Percentiles rank a stretch among this genome's conserved stretches.
Evolutionary conservation across 2,329 filamentous ascomycete species (phyloP).

Genomic region (Diplodia intermedia): DNA sequence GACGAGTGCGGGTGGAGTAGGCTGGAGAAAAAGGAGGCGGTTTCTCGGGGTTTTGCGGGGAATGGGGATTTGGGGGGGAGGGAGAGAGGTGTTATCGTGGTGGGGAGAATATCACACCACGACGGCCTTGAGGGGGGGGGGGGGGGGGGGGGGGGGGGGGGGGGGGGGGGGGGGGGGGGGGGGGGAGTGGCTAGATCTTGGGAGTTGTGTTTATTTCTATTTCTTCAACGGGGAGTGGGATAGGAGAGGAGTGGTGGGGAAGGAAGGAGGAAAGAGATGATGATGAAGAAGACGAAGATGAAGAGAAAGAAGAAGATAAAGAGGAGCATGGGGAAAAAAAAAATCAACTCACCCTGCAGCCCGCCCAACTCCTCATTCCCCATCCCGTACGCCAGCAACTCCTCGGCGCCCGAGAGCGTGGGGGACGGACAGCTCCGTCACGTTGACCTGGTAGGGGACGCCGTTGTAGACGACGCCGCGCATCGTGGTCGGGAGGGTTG

Average conservation of each 20-base stretch:
- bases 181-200: too few species aligned
- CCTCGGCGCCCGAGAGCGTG: not conserved
- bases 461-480: slow-evolving; percentile 6
- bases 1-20: not conserved
- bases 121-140: not conserved
- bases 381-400: not conserved
- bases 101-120: slow-evolving; percentile 1
- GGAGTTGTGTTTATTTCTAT: too few species aligned
- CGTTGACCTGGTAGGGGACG: slow-evolving; percentile 22
- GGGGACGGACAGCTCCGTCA: slow-evolving; percentile 20
- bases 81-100: not conserved
- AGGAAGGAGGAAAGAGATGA: not conserved
- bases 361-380: not conserved
- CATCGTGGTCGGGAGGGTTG: not conserved
- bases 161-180: too few species aligned
- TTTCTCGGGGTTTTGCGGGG: slow-evolving; percentile 1
- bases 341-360: not conserved
- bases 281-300: too few species aligned
- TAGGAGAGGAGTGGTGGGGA: too few species aligned
- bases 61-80: not conserved
- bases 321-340: too few species aligned
- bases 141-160: too few species aligned
- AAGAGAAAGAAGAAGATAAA: too few species aligned
- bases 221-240: too few species aligned
- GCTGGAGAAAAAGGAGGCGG: not conserved